Conservation (phyloP, 2,329 filamentous ascomycete genomes). For the Escovopsis sp. region DNA sequence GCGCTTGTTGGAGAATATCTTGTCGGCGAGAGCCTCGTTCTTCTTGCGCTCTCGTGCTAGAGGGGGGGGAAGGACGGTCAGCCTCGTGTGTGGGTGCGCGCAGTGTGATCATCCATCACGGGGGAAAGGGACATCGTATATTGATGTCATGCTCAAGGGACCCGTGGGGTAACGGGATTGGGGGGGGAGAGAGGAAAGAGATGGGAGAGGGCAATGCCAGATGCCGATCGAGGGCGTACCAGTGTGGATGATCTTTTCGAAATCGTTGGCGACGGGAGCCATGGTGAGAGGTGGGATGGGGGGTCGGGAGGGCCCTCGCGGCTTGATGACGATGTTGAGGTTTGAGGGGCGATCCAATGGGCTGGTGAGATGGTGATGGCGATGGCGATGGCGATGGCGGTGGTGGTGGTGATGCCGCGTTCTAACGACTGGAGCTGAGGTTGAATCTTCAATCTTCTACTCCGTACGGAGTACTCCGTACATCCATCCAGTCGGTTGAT, state of each 20-base stretch:
- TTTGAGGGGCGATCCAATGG: not conserved
- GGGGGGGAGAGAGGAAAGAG: not conserved
- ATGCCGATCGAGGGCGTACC: conserved; percentile 20
- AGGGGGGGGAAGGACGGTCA: no score
- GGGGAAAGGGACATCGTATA: not conserved
- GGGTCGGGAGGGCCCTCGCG: not conserved
- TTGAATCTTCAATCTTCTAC: no score
- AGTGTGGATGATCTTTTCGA: conserved; percentile 39
- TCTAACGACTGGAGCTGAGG: no score
- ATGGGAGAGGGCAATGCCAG: not conserved
- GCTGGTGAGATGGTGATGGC: not conserved
- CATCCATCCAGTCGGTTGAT: not conserved
- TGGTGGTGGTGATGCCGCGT: not conserved
- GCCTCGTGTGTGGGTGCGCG: no score
- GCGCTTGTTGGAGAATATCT: conserved; percentile 52
- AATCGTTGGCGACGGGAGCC: conserved; percentile 31
- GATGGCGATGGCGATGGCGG: not conserved
- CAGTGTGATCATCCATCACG: not conserved
- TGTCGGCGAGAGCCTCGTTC: conserved; percentile 54
- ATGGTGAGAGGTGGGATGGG: conserved; percentile 14
- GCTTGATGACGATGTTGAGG: not conserved
- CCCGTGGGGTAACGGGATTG: not conserved
- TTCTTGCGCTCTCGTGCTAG: conserved; percentile 53
- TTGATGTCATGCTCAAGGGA: no score
- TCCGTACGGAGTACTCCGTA: no score